Conservation (phyloP, 2,329 filamentous ascomycete genomes). For the Penicillium sclerotiorum region DNA sequence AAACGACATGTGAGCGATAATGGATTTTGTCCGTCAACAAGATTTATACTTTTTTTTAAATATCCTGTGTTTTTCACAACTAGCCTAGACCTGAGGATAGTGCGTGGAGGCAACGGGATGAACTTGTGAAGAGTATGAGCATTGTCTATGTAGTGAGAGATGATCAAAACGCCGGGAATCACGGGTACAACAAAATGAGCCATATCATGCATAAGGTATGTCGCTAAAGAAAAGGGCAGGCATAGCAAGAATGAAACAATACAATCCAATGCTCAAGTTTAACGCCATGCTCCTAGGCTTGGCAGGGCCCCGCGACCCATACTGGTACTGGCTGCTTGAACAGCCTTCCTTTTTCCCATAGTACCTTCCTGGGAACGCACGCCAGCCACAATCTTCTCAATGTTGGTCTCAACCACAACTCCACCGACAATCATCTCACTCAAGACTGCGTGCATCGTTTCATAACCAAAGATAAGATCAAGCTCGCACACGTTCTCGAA, state of each 20-base stretch:
- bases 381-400: conserved; percentile 84
- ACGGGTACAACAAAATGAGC: too few relatives aligned
- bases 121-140: too few relatives aligned
- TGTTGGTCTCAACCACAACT: conserved; percentile 87
- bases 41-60: too few relatives aligned
- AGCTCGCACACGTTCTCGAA: conserved; percentile 99
- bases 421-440: conserved; percentile 95
- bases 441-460: conserved; percentile 88
- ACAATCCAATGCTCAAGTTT: conserved; percentile 8
- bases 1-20: too few relatives aligned
- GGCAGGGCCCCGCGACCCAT: conserved; percentile 41
- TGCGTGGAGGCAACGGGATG: too few relatives aligned
- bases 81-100: too few relatives aligned
- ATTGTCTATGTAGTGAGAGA: too few relatives aligned
- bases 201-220: background rate
- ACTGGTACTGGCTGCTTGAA: conserved; percentile 45
- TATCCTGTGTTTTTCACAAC: too few relatives aligned
- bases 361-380: conserved; percentile 61
- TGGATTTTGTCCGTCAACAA: too few relatives aligned
- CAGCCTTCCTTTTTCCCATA: conserved; percentile 46
- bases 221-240: background rate
- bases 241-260: background rate
- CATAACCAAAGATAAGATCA: conserved; percentile 98
- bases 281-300: conserved; percentile 45
- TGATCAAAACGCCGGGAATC: too few relatives aligned